Percentiles rank a stretch among this genome's conserved stretches.
Conservation (phyloP, 1,139 yeast species). For the Diutina rugosa region DNA sequence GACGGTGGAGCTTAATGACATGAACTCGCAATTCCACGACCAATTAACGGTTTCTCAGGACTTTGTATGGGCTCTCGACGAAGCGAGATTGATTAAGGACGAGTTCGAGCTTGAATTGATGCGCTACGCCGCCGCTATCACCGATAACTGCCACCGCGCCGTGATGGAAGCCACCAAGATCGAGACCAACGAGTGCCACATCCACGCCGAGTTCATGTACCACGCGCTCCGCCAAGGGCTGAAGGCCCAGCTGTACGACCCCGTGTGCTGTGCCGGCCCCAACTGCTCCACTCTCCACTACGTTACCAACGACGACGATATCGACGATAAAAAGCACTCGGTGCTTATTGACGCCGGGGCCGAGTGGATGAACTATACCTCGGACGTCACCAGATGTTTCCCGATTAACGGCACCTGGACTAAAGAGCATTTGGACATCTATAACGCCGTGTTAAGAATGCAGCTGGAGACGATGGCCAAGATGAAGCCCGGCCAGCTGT, state of each 20-base stretch:
- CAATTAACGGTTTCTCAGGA: constrained; percentile 9
- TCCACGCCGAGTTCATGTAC: constrained; percentile 90
- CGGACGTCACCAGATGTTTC: constrained; percentile 92
- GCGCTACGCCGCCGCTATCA: constrained; percentile 69
- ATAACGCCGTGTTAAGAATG: constrained; percentile 75
- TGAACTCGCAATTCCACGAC: constrained; percentile 20
- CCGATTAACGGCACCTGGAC: constrained; percentile 89
- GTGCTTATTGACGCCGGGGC: constrained; percentile 94
- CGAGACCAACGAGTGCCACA: constrained; percentile 77
- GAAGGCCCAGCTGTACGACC: constrained; percentile 80
- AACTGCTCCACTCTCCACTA: constrained; percentile 88
- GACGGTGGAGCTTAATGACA: constrained; percentile 33
- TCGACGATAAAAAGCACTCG: constrained; percentile 37
- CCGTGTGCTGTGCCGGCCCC: constrained; percentile 91
- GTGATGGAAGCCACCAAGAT: constrained; percentile 90
- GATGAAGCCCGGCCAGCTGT: constrained; percentile 68
- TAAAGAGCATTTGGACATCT: constrained; percentile 71
- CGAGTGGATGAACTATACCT: constrained; percentile 87
- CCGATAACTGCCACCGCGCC: constrained; percentile 80
- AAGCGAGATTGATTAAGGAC: constrained; percentile 76
- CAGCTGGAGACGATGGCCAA: constrained; percentile 54
- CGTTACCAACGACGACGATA: constrained; percentile 64
- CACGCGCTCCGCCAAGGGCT: constrained; percentile 93
- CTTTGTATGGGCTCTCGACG: constrained; percentile 71
- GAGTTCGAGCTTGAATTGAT: constrained; percentile 63